phyloP scores from a whole-genome alignment of 2,329 filamentous ascomycete genomes.

The Hypoxylon sp. region DNA sequence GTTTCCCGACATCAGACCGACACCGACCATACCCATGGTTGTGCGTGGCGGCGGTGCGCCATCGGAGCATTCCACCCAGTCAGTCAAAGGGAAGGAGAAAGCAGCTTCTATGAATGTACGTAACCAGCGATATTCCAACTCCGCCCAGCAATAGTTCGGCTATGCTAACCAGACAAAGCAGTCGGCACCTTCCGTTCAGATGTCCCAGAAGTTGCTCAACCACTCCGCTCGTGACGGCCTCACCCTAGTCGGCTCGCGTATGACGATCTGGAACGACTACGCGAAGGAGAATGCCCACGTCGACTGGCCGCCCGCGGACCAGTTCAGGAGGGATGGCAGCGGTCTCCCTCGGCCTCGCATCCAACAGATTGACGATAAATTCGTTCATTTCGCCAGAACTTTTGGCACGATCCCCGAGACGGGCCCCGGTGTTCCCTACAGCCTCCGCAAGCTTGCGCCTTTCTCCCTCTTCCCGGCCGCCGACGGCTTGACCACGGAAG shows the following conservation, averaged over 20 bases:
- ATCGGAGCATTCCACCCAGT: too few species aligned
- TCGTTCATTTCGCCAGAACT: not conserved
- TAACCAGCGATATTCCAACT: not conserved
- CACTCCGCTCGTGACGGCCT: constrained; percentile 6
- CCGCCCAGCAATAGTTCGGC: not conserved
- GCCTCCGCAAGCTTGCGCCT: constrained; percentile 22
- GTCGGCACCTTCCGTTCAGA: not conserved
- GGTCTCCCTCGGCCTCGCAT: constrained; percentile 31
- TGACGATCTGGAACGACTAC: constrained; percentile 29
- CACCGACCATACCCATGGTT: not conserved
- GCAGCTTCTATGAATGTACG: not conserved
- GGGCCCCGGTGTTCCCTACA: constrained; percentile 16
- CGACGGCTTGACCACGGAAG: constrained; percentile 18
- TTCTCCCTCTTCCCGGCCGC: constrained; percentile 6
- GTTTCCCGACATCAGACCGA: not conserved
- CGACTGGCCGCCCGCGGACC: constrained; percentile 34
- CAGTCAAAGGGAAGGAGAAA: not conserved
- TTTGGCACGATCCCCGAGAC: not conserved
- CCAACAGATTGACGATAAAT: constrained; percentile 2
- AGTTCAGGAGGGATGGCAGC: constrained; percentile 16
- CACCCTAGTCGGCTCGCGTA: constrained; percentile 10
- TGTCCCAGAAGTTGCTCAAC: not conserved
- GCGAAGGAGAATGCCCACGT: not conserved
- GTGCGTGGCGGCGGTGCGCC: not conserved
- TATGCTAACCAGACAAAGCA: not conserved